Evolutionary conservation across 225 moss, liverwort and hornwort species (phyloP).

Genomic region (Anthoceros angustus): DNA sequence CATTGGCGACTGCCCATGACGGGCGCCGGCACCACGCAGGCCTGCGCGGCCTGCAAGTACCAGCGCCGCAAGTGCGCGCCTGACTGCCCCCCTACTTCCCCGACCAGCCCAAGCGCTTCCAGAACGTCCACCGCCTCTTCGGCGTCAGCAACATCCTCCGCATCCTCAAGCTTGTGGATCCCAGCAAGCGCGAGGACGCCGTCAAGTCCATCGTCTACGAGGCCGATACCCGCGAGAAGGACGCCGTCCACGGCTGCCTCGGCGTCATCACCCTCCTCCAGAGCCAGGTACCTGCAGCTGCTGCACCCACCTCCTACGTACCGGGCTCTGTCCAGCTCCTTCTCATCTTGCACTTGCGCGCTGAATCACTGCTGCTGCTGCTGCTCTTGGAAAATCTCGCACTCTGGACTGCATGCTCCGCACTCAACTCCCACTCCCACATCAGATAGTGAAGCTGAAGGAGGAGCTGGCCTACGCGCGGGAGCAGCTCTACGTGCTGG

Average conservation of each 20-base stretch:
- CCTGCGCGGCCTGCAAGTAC: conserved; percentile 97
- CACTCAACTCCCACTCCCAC: too few species aligned
- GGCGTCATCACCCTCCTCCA: conserved; percentile 48
- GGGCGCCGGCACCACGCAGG: conserved; percentile 75
- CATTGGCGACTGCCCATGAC: conserved; percentile 30
- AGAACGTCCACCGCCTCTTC: conserved; percentile 96
- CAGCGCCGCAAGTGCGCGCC: conserved; percentile 92
- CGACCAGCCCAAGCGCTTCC: conserved; percentile 92
- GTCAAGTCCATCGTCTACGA: conserved; percentile 44
- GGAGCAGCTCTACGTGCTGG: too few species aligned
- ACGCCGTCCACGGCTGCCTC: conserved; percentile 50
- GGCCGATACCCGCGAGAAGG: conserved; percentile 42
- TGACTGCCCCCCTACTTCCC: conserved; percentile 92
- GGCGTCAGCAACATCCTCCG: conserved; percentile 96
- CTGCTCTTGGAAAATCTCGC: too few species aligned
- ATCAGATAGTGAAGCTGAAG: too few species aligned
- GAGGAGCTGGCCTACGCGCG: too few species aligned
- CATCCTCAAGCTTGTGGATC: conserved; percentile 52
- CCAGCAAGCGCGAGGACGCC: conserved; percentile 45
- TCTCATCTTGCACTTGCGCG: too few species aligned
- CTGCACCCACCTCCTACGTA: too few species aligned
- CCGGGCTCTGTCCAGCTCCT: too few species aligned
- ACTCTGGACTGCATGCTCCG: too few species aligned
- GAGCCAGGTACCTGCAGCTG: conserved; percentile 20
- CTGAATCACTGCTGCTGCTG: too few species aligned